These are phyloP conservation scores for Apiospora kogelbergensis DNA, from an alignment of 2,329 filamentous ascomycete genomes.

Conservation along the genomic window DNA sequence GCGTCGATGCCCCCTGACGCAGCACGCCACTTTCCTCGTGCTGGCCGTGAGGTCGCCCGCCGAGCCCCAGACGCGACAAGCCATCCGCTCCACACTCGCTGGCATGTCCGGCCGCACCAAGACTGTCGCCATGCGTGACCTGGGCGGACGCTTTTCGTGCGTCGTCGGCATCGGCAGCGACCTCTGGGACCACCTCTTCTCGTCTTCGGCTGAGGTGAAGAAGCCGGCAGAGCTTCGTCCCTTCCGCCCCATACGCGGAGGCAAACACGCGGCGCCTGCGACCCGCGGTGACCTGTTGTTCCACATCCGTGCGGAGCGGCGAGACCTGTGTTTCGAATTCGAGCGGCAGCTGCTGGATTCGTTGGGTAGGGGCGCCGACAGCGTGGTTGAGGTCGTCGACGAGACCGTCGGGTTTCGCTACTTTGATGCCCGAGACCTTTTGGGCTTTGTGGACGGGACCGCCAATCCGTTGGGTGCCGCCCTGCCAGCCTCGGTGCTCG, in stretches of 20 bases:
- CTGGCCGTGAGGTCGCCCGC: conserved; percentile 36
- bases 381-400: conserved; percentile 46
- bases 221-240: conserved; percentile 52
- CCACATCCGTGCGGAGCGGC: conserved; percentile 56
- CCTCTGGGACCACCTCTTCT: conserved; percentile 46
- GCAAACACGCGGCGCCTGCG: conserved; percentile 49
- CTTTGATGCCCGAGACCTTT: conserved; percentile 57
- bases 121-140: conserved; percentile 52
- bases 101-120: conserved; percentile 46
- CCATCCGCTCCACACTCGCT: conserved; percentile 44
- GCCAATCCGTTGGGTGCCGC: conserved; percentile 54
- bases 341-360: conserved; percentile 52
- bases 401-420: conserved; percentile 59
- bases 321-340: conserved; percentile 59
- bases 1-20: conserved; percentile 52
- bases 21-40: conserved; percentile 54
- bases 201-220: conserved; percentile 32
- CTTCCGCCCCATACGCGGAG: conserved; percentile 47
- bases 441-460: conserved; percentile 61
- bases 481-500: conserved; percentile 42
- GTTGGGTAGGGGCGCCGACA: conserved; percentile 37
- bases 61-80: conserved; percentile 34
- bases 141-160: conserved; percentile 45
- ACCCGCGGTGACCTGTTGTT: conserved; percentile 59
- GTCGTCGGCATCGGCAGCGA: conserved; percentile 54